Conservation (phyloP, 1,139 yeast genomes). For the Meyerozyma carpophila region DNA sequence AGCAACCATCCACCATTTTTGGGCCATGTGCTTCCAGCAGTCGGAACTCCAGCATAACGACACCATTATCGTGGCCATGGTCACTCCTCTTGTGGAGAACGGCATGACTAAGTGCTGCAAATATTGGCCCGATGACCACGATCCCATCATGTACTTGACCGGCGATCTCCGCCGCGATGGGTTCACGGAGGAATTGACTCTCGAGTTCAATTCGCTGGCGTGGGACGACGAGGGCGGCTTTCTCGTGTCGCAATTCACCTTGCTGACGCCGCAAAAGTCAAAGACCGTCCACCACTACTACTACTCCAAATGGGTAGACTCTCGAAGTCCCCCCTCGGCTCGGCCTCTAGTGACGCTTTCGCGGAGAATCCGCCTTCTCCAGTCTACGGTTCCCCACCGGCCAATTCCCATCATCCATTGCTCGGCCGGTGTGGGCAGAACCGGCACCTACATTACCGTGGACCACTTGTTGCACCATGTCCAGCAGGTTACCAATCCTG, state of each 20-base stretch:
- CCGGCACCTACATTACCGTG: conserved; percentile 72
- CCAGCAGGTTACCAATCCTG: conserved; percentile 7
- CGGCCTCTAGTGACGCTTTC: conserved; percentile 9
- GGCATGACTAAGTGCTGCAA: conserved; percentile 59
- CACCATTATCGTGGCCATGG: conserved; percentile 68
- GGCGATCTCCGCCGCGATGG: conserved; percentile 16
- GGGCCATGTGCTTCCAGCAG: conserved; percentile 74
- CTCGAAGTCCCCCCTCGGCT: conserved; percentile 41
- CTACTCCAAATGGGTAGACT: conserved; percentile 56
- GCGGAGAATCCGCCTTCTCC: conserved; percentile 12
- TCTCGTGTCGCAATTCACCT: conserved; percentile 23
- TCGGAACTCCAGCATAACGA: conserved; percentile 29
- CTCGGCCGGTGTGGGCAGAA: conserved; percentile 82
- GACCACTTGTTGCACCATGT: conserved; percentile 45
- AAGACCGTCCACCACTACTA: conserved; percentile 48
- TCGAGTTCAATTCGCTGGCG: conserved; percentile 15
- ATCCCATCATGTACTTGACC: conserved; percentile 17
- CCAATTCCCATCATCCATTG: conserved; percentile 57
- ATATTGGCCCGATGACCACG: conserved; percentile 59
- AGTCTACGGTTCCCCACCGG: conserved; percentile 2
- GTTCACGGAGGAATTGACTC: conserved; percentile 16
- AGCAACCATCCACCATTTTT: conserved; percentile 62
- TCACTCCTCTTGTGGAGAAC: conserved; percentile 70
- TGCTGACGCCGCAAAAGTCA: conserved; percentile 15
- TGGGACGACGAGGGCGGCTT: conserved; percentile 20